These are phyloP conservation scores for Colletotrichum sp. DNA, from an alignment of 2,329 filamentous ascomycete species.

Conservation along the genomic window DNA sequence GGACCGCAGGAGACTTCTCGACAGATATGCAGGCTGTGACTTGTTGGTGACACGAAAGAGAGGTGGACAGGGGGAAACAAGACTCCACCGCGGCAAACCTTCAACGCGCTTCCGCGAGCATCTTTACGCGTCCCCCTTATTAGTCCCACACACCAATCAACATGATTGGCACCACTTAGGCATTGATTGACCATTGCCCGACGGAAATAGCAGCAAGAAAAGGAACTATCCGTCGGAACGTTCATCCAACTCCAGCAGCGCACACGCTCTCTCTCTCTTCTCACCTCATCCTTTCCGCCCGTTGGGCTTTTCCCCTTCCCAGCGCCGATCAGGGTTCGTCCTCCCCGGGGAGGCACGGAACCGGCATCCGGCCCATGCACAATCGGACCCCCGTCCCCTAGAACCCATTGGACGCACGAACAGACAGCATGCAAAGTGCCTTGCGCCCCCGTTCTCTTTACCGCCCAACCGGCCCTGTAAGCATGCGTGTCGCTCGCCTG, in stretches of 20 bases:
- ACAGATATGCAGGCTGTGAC: background rate
- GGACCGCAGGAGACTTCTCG: background rate
- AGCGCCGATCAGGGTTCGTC: constrained; percentile 9
- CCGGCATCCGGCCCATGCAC: background rate
- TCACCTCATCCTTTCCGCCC: background rate
- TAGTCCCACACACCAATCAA: background rate
- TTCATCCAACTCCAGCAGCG: background rate
- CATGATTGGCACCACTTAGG: background rate
- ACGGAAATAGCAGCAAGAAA: background rate
- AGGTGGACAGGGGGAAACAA: background rate
- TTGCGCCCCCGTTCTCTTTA: background rate
- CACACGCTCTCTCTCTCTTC: background rate
- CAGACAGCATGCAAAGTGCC: background rate
- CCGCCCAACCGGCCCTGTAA: background rate
- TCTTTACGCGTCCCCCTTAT: background rate
- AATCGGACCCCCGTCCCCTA: background rate
- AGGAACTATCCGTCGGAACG: background rate
- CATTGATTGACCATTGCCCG: background rate
- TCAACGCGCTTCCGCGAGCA: background rate
- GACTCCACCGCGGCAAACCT: background rate
- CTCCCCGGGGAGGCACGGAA: background rate
- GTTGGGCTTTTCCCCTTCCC: background rate
- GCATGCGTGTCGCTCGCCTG: background rate
- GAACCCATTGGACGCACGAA: background rate
- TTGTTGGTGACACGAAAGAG: background rate